Base-by-base conservation (phyloP, 2,329 filamentous ascomycete species). In the Epichloe brachyelytri region DNA sequence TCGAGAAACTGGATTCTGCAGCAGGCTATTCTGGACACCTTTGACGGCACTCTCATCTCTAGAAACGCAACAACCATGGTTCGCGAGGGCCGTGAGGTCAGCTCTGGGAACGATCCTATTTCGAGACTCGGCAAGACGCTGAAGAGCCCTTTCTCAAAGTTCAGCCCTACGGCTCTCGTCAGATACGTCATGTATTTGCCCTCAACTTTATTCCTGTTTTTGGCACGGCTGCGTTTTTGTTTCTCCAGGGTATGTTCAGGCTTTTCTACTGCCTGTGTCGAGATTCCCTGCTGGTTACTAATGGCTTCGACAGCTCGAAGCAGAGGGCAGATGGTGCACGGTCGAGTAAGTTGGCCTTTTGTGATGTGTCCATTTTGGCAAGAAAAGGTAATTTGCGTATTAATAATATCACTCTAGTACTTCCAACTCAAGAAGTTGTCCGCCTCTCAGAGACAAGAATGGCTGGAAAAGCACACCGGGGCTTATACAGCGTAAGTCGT, bases 151-250 rank as follows among this genome's bases (percentile, higher is more conserved):
- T 80, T 83, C 57, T 68, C 73, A 20, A 73, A 72, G 55, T 79
- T 79, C 58, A 75, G 74, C 30, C 73, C 74, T 30, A 79, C 73
- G 59, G 81, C 83, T 7, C 67, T 95, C 43, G 70, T 95, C 39
- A 76, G 87, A 54, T 91, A 91, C 60, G 63, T 95, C 56, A 79
- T 96, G 70, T 93, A 94, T 64, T 74, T 95, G 41, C 90, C 91
- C 75, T 97, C 54, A 97, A 96, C 71, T 89, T 95, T 63, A 89
- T 97, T 49, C 91, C 91, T 0, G 77, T 96, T 0, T 79, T 95
- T 17, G 91, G 91, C 5, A 95, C 90, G 0, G 71, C 82, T 7
- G 71, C 89, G 4, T 97, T 95, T 66, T 77, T 96, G 36, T 65
- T 85, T 30, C 64, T 94, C 15, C 88, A 95, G 66, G 85, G 84